Percentiles rank a stretch among this genome's conserved stretches.
Conservation (phyloP, 495 filamentous ascomycete genomes). For the Neurospora sublineolata region DNA sequence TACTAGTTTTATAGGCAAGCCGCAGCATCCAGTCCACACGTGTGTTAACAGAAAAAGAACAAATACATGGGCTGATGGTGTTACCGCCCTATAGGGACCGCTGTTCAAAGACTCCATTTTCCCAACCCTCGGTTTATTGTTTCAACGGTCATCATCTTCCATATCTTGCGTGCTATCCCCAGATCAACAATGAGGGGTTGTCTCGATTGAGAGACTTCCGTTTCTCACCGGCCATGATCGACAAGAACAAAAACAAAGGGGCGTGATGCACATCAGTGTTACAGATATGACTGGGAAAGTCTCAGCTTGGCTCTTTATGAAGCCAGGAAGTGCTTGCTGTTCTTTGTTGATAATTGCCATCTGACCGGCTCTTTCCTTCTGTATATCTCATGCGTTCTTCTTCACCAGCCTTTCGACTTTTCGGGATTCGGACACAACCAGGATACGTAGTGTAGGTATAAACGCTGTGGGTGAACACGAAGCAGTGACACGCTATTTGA, state of each 20-base stretch:
- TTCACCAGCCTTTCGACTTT: neutral
- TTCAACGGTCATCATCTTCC: neutral
- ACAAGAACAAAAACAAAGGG: neutral
- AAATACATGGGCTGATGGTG: neutral
- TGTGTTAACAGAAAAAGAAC: neutral
- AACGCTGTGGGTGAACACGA: neutral
- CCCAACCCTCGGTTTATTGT: neutral
- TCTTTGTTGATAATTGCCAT: neutral
- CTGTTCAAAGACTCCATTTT: neutral
- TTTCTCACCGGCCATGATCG: neutral
- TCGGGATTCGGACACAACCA: neutral
- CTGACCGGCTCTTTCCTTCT: neutral
- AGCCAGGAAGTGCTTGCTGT: neutral
- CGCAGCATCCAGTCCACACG: neutral
- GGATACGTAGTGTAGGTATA: neutral
- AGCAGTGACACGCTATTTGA: neutral
- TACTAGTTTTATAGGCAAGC: neutral
- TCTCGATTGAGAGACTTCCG: neutral
- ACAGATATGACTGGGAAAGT: neutral
- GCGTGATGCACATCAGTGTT: neutral
- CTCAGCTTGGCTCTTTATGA: neutral
- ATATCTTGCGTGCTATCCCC: neutral
- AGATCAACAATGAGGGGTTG: neutral
- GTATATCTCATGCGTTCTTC: neutral
- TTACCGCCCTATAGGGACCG: neutral